Evolutionary conservation across 2,329 filamentous ascomycete species (phyloP).

Genomic region (Drechslerella coelobrocha): DNA sequence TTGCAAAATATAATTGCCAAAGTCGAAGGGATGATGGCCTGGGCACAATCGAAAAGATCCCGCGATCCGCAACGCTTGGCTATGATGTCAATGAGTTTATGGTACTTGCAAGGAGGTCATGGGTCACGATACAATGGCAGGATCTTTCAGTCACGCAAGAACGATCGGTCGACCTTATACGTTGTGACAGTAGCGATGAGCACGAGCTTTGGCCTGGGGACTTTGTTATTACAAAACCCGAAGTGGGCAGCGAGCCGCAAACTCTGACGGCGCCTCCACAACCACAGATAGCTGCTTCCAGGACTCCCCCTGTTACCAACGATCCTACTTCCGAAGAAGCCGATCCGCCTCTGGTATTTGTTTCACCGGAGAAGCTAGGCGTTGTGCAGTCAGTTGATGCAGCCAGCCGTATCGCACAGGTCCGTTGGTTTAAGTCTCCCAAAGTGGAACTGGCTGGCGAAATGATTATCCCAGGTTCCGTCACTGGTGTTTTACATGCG

Average conservation of each 20-base stretch:
- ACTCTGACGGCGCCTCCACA: conserved; percentile 33
- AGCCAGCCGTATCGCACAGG: conserved; percentile 64
- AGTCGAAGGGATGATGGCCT: conserved; percentile 55
- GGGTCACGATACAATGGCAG: conserved; percentile 67
- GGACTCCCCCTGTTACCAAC: conserved; percentile 10
- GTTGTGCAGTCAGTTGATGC: conserved; percentile 66
- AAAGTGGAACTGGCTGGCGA: conserved; percentile 57
- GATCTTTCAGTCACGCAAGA: conserved; percentile 64
- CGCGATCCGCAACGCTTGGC: conserved; percentile 62
- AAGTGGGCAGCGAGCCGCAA: conserved; percentile 55
- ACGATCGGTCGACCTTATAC: conserved; percentile 61
- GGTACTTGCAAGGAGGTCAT: conserved; percentile 62
- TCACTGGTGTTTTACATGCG: conserved; percentile 59
- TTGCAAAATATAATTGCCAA: conserved; percentile 63
- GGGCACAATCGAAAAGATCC: conserved; percentile 60
- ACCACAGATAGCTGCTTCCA: conserved; percentile 9
- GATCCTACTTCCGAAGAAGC: conserved; percentile 5
- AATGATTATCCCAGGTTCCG: conserved; percentile 59
- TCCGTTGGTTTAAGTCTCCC: conserved; percentile 64
- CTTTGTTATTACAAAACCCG: conserved; percentile 62
- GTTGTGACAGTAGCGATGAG: conserved; percentile 64
- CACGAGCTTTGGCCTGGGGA: conserved; percentile 68
- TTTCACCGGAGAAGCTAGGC: conserved; percentile 63
- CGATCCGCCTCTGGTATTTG: conserved; percentile 55
- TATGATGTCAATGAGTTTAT: conserved; percentile 68